Evolutionary conservation across 2,329 filamentous ascomycete genomes (phyloP).

Genomic region (Xylariaceae sp.): DNA sequence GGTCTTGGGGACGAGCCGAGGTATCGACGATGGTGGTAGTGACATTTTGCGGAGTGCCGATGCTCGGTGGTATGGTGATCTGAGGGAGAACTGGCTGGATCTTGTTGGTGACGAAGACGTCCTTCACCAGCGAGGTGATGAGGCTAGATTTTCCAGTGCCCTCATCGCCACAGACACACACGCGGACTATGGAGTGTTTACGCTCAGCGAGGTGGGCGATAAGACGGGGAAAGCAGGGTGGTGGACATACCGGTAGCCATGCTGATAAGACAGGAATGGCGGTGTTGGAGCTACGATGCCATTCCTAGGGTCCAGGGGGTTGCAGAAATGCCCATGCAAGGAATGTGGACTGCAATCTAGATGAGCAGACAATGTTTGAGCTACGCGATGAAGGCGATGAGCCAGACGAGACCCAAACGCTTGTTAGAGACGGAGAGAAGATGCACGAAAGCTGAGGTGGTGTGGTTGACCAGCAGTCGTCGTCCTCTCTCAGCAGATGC

Average conservation of each 20-base stretch:
- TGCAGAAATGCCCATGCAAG: background rate
- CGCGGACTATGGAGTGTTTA: constrained; percentile 56
- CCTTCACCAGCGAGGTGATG: constrained; percentile 93
- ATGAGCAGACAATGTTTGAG: too few species aligned
- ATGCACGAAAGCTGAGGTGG: too few species aligned
- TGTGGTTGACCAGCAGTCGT: too few species aligned
- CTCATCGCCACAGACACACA: constrained; percentile 96
- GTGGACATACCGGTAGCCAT: constrained; percentile 24
- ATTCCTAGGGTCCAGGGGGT: constrained; percentile 9
- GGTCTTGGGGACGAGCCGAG: constrained; percentile 88
- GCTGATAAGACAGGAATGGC: constrained; percentile 9
- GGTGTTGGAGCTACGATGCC: constrained; percentile 14
- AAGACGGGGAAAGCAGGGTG: constrained; percentile 3
- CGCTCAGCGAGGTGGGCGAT: background rate
- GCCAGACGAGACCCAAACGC: too few species aligned
- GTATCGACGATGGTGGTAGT: constrained; percentile 98
- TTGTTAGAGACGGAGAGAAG: too few species aligned
- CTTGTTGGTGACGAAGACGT: constrained; percentile 92
- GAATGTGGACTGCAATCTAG: too few species aligned
- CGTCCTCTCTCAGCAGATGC: too few species aligned
- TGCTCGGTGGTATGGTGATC: constrained; percentile 89
- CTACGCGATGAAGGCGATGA: too few species aligned
- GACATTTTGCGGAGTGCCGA: constrained; percentile 92
- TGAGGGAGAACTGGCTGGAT: constrained; percentile 92
- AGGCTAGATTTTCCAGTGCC: constrained; percentile 90